Percentiles rank a stretch among this genome's conserved stretches.
Evolutionary conservation across 257 asterid species (phyloP).

Genomic region (Capsicum rhomboideum): DNA sequence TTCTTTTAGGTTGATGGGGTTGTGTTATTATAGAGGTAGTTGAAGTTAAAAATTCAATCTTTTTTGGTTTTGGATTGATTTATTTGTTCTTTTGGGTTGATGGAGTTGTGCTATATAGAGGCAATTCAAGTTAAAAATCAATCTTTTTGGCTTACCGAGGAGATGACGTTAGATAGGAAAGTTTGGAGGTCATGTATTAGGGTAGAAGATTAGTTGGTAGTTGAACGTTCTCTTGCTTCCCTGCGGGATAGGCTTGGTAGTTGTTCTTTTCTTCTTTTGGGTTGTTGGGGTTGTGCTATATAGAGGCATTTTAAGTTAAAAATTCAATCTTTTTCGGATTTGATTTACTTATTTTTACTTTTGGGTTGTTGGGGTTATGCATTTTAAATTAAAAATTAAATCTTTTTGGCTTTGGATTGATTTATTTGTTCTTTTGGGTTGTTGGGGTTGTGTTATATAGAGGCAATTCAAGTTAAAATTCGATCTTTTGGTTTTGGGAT

Average conservation of each 20-base stretch:
- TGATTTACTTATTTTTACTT: neutral
- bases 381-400: neutral
- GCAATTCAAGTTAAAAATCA: no score
- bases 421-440: neutral
- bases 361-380: neutral
- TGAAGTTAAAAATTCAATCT: no score
- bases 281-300: constrained; percentile 1
- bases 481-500: neutral
- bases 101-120: neutral
- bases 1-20: neutral
- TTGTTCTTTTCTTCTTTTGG: neutral
- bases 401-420: neutral
- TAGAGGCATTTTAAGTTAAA: neutral
- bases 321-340: neutral
- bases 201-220: no score
- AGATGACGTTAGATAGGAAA: no score
- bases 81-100: no score
- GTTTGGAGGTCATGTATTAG: no score
- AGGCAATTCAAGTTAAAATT: neutral
- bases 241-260: no score
- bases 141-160: no score
- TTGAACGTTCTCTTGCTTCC: no score
- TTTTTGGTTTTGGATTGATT: no score
- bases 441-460: neutral
- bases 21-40: neutral